A percentile compares a stretch with the other conserved stretches of the same genome.
phyloP scores from a whole-genome alignment of 768 basidiomycete species.

The Guyanaporus albipodus region DNA sequence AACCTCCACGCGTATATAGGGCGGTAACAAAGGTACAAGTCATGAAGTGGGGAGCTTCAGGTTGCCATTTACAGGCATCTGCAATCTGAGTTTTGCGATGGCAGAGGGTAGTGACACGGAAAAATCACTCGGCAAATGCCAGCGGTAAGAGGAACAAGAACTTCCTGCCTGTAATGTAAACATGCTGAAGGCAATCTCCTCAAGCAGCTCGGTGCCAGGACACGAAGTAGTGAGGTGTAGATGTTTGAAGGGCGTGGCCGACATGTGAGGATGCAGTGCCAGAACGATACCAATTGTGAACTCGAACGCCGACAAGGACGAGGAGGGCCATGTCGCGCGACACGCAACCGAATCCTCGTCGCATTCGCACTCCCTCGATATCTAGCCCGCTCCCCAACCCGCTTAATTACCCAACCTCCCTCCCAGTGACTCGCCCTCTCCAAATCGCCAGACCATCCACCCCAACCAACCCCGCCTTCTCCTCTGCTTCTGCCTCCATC shows the following conservation, averaged over 20 bases:
- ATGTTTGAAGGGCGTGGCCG: constrained; percentile 60
- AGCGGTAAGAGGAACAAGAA: background rate
- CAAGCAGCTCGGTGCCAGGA: too few relatives aligned
- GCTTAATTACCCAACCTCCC: constrained; percentile 34
- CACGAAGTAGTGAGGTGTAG: too few relatives aligned
- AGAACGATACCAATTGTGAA: constrained; percentile 2
- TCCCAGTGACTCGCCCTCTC: constrained; percentile 48
- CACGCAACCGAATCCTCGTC: constrained; percentile 39
- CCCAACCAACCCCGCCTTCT: constrained; percentile 40
- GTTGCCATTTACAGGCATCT: too few relatives aligned
- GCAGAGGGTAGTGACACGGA: too few relatives aligned
- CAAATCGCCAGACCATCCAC: constrained; percentile 58
- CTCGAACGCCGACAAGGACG: constrained; percentile 11
- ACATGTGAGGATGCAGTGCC: constrained; percentile 63
- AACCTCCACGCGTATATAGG: too few relatives aligned
- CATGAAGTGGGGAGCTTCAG: too few relatives aligned
- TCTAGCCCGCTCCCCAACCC: constrained; percentile 34
- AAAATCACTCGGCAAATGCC: background rate
- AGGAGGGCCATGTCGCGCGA: constrained; percentile 46
- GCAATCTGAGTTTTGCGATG: too few relatives aligned
- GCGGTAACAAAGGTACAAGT: too few relatives aligned
- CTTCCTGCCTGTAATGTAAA: constrained; percentile 60
- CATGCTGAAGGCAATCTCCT: constrained; percentile 54
- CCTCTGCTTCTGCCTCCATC: constrained; percentile 20
- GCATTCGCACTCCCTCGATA: constrained; percentile 43